Evolutionary conservation across 345 rosid species (phyloP), one percentile per base, ranked within the genome.

Genomic region (Lumnitzera littorea): DNA sequence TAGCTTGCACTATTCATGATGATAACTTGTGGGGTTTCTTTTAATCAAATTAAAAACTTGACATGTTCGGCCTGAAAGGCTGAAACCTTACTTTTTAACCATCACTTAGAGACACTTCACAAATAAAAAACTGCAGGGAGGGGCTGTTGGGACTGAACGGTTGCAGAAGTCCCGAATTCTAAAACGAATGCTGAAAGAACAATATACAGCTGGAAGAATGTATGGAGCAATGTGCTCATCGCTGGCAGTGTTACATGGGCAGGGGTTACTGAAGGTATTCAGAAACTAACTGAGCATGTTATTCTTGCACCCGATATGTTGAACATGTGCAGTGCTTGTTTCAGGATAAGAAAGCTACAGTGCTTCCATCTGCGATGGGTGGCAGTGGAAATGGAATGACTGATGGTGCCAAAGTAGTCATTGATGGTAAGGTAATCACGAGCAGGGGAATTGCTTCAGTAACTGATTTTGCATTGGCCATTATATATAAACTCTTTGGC

Each of bases 381-480:
- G 57, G 66, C 61, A 69, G 74, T 13, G 29, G 67, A 24, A 57
- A 52, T 62, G 68, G 62, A 43, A 78, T 61, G 48, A 67, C 68
- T 0, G 74, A 80, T 61, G 87, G 81, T 20, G 79, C 91, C 24
- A 82, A 76, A 61, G 85, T 89, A 49, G 96, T 92, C 29, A 83
- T 92, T 56, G 96, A 92, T 53, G 96, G 96, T 53, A 89, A 81
- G 62, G 70, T 92, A 71, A 92, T 92, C 62, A 92, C 96, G 24
- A 69, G 90, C 77, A 71, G 68, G 74, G 98, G 96, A 46, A 87
- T 82, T 3, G 78, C 84, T 27, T 80, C 85, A 12, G 80, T 76
- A 24, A 68, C 76, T 15, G 88, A 84, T 76, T 87, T 89, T 58
- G 84, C 91, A 25, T 50, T 92, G 60, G 81, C 87, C 62, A 82